Base-by-base conservation (phyloP, 2,329 filamentous ascomycete species). In the Pyrenophora tritici-repentis region DNA sequence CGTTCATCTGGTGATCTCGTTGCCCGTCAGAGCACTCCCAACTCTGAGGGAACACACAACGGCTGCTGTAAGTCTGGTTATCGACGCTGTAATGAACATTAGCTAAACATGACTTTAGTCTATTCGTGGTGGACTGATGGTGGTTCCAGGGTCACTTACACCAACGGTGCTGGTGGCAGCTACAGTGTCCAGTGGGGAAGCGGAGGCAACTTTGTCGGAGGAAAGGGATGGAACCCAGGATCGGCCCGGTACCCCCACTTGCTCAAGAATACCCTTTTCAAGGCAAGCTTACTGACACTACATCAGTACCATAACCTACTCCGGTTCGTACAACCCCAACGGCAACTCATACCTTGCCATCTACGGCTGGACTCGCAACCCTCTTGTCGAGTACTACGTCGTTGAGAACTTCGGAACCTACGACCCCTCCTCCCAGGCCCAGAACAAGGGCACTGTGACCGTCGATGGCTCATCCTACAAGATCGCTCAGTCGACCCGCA, bases 121-220 rank as follows among this genome's bases (percentile, higher is more conserved):
- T 86, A 82, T 71, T 83, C 80, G 7, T 85, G 78, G 75, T 86
- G 81, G 81, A 83, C 78, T 47, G 82, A 85, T 52, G 78, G 79
- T 24, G 74, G 70, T n/a, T 76, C 73, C 32, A 65, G 72, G 35
- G 79, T 81, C 6, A 79, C 73, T 33, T 86, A 85, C 74, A 82
- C 78, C 63, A 85, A 84, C 69, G 78, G 76, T 16, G 67, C 70
- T 4, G 78, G 69, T 16, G 82, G 83, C 18, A 66, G 70, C 53
- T 84, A 83, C 75, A 78, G 73, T 55, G 73, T 81, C 6, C 71
- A 44, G 4, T 85, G 82, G 82, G 70, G 72, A 42, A 74, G 70
- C 29, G 79, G 76, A 58, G 81, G 80, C 29, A 82, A 84, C 73
- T 79, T 83, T 38, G 81, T 83, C 26, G 80, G 75, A 50, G 83